A percentile compares a stretch with the other conserved stretches of the same genome.
Evolutionary conservation across 257 asterid species (phyloP).

Genomic region (Penstemon newberryi): DNA sequence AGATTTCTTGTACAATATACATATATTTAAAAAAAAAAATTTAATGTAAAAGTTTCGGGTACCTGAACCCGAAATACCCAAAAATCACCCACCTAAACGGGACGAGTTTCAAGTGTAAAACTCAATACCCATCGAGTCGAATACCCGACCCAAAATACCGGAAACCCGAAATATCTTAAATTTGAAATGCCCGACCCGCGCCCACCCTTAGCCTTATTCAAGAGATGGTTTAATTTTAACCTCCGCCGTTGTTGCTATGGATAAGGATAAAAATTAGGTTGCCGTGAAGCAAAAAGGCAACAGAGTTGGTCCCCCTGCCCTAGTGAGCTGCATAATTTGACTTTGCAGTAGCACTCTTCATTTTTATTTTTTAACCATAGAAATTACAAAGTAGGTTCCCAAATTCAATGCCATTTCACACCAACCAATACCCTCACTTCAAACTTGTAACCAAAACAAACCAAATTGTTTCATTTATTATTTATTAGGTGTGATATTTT

Average conservation of each 20-base stretch:
- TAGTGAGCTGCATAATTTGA: slow-evolving; percentile 1
- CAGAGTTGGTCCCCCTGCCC: neutral
- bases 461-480: neutral
- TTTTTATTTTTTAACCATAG: neutral
- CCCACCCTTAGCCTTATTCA: too few relatives aligned
- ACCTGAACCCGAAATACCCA: too few relatives aligned
- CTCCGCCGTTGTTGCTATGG: neutral
- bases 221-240: neutral
- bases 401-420: neutral
- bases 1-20: too few relatives aligned
- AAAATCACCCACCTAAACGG: too few relatives aligned
- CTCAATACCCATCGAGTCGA: too few relatives aligned
- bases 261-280: neutral
- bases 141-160: too few relatives aligned
- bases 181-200: too few relatives aligned
- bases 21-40: too few relatives aligned
- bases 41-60: too few relatives aligned
- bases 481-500: neutral
- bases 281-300: neutral
- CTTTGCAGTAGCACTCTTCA: neutral
- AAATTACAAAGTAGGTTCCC: neutral
- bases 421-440: neutral
- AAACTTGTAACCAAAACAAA: neutral
- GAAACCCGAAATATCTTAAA: too few relatives aligned
- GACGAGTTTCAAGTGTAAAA: too few relatives aligned